Conservation (phyloP, 768 basidiomycete species). For the Phaeotremella fagi region DNA sequence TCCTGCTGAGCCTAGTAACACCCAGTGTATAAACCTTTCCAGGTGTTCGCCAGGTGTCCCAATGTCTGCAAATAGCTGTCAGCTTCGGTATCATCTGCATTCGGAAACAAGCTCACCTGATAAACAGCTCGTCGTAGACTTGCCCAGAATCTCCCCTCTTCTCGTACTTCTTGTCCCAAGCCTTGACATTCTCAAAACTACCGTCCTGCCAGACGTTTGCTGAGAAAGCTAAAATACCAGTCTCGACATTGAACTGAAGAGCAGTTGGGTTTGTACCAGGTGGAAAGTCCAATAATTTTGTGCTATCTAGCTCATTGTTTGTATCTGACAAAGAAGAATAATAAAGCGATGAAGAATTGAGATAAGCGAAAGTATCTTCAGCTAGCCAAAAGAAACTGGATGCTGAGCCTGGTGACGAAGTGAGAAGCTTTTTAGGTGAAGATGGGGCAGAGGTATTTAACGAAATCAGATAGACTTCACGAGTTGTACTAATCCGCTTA, state of each 20-base stretch:
- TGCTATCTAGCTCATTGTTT: neutral
- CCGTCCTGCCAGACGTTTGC: slow-evolving; percentile 75
- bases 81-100: neutral
- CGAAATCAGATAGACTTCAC: slow-evolving; percentile 30
- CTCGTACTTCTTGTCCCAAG: slow-evolving; percentile 54
- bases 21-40: slow-evolving; percentile 36
- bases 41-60: slow-evolving; percentile 36
- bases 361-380: slow-evolving; percentile 14
- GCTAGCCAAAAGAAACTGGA: slow-evolving; percentile 29
- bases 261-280: slow-evolving; percentile 17
- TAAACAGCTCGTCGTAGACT: slow-evolving; percentile 36
- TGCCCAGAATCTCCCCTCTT: slow-evolving; percentile 23
- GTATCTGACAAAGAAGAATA: slow-evolving; percentile 6
- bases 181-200: slow-evolving; percentile 62
- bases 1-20: slow-evolving; percentile 3
- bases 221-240: slow-evolving; percentile 72
- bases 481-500: slow-evolving; percentile 15
- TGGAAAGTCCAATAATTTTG: slow-evolving; percentile 31
- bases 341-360: slow-evolving; percentile 20
- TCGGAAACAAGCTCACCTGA: slow-evolving; percentile 13
- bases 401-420: slow-evolving; percentile 11
- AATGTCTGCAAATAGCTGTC: neutral
- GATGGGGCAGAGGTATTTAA: slow-evolving; percentile 11
- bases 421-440: slow-evolving; percentile 10
- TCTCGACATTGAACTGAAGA: slow-evolving; percentile 14